Evolutionary conservation across 2,329 filamentous ascomycete genomes (phyloP).

Genomic region (Zelopaecilomyces penicillatus): DNA sequence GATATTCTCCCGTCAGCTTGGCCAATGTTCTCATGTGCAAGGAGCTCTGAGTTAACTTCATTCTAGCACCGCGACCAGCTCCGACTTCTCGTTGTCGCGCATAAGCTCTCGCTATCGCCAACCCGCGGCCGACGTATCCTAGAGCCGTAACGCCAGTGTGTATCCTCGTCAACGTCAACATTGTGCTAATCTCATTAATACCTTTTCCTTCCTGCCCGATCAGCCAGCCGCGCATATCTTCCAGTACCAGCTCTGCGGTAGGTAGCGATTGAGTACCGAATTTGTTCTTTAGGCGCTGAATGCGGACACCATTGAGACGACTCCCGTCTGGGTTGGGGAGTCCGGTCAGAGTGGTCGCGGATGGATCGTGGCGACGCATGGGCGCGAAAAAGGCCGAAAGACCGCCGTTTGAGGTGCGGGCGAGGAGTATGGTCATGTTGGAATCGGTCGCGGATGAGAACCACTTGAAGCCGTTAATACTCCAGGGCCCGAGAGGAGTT

Average conservation of each 20-base stretch:
- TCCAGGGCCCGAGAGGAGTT: slow-evolving; percentile 45
- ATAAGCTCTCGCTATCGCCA: slow-evolving; percentile 50
- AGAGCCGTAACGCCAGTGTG: slow-evolving; percentile 47
- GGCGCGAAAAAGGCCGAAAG: slow-evolving; percentile 59
- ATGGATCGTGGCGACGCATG: slow-evolving; percentile 37
- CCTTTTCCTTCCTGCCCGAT: slow-evolving; percentile 59
- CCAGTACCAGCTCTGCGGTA: slow-evolving; percentile 62
- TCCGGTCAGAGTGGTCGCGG: slow-evolving; percentile 22
- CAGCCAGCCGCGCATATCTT: slow-evolving; percentile 55
- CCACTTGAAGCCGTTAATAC: slow-evolving; percentile 60
- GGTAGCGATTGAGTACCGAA: slow-evolving; percentile 62
- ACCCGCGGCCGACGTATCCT: slow-evolving; percentile 45
- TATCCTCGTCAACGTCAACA: slow-evolving; percentile 59
- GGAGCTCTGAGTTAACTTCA: slow-evolving; percentile 41
- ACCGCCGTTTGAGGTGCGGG: slow-evolving; percentile 39
- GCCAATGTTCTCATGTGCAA: slow-evolving; percentile 53
- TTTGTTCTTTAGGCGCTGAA: slow-evolving; percentile 65
- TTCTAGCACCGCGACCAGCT: slow-evolving; percentile 32
- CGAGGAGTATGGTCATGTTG: slow-evolving; percentile 52
- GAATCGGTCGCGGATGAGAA: slow-evolving; percentile 23
- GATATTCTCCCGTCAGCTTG: slow-evolving; percentile 45
- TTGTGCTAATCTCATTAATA: slow-evolving; percentile 56
- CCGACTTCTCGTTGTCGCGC: slow-evolving; percentile 47
- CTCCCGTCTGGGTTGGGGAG: slow-evolving; percentile 18
- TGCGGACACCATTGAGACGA: slow-evolving; percentile 57